Conservation (phyloP, 2,329 filamentous ascomycete species). For the Epichloe brachyelytri region DNA sequence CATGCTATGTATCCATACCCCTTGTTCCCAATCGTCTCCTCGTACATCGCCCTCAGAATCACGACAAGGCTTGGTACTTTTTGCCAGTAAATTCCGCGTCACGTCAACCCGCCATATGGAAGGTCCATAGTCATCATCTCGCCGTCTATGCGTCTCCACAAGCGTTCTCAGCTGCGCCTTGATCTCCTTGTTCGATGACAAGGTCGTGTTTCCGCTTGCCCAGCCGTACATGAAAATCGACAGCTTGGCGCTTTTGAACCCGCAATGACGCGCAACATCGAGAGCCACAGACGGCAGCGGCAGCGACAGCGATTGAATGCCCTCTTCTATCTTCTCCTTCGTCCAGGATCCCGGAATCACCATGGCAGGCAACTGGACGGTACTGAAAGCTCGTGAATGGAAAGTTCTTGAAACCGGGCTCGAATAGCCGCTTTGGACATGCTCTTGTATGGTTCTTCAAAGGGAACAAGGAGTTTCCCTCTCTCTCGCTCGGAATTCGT, state of each 20-base stretch:
- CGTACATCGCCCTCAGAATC: neutral
- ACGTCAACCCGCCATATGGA: slow-evolving; percentile 21
- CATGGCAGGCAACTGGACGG: slow-evolving; percentile 23
- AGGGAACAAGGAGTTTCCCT: slow-evolving; percentile 21
- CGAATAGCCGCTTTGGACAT: slow-evolving; percentile 10
- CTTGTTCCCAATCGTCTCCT: too few relatives aligned
- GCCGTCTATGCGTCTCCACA: slow-evolving; percentile 18
- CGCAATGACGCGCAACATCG: slow-evolving; percentile 18
- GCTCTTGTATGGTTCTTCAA: slow-evolving; percentile 8
- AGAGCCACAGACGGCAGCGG: slow-evolving; percentile 21
- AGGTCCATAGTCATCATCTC: slow-evolving; percentile 19
- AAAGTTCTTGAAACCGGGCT: slow-evolving; percentile 20
- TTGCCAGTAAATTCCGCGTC: slow-evolving; percentile 22
- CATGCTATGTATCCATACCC: too few relatives aligned
- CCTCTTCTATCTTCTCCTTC: slow-evolving; percentile 12
- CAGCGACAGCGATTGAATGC: slow-evolving; percentile 11
- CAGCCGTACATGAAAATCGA: slow-evolving; percentile 29
- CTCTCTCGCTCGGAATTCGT: slow-evolving; percentile 24
- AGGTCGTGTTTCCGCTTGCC: slow-evolving; percentile 19
- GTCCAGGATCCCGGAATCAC: slow-evolving; percentile 18
- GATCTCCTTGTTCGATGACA: slow-evolving; percentile 30
- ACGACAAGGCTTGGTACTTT: slow-evolving; percentile 15
- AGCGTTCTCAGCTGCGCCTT: slow-evolving; percentile 22
- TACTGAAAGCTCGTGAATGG: slow-evolving; percentile 16
- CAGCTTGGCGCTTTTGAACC: slow-evolving; percentile 24